Evolutionary conservation across 2,329 filamentous ascomycete genomes (phyloP), one percentile per base, ranked within the genome.

Genomic region (Aspergillus ochraceoroseus): DNA sequence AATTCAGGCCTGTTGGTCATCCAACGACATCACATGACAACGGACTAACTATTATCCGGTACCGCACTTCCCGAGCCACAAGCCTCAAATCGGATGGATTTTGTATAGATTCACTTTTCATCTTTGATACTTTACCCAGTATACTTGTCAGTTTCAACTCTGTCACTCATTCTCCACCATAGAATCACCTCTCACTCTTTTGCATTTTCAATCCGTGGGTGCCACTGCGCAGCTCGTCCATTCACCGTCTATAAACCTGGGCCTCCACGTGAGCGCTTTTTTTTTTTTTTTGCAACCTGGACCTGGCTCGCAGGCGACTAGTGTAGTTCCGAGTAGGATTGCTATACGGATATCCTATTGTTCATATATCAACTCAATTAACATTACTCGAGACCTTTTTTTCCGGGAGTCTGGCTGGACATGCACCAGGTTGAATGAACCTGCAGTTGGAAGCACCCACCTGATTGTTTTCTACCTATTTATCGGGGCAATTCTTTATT

Each of bases 71-170:
- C 18, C 35, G 34, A 34, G 34, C 8, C 29, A 18, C 12, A 14
- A 19, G 22, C 33, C 17, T 23, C 18, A 5, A 7, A n/a, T 23
- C 32, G 18, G 15, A 8, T 29, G 25, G 34, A 29, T 38, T 42
- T 27, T 39, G 41, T 43, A 43, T 43, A 43, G 35, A 27, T 38
- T 39, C 30, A 35, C 12, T 39, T 35, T 41, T 17, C 26, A 6
- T 5, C 6, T 13, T 19, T 15, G 15, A 11, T 12, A 17, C 19
- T 20, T 29, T 19, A 22, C 17, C 6, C 20, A 5, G 20, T 22
- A 22, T 22, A 22, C n/a, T 22, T 22, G 20, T 22, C n/a, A 13
- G 23, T 22, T 23, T 12, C 31, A 7, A 14, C 8, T 11, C 19
- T 11, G 31, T 18, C 18, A 11, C 19, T 18, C 31, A 19, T 32